Evolutionary conservation across 1,139 yeast genomes (phyloP), one percentile per base, ranked within the genome.

Genomic region (Sugiyamaella neomexicana): DNA sequence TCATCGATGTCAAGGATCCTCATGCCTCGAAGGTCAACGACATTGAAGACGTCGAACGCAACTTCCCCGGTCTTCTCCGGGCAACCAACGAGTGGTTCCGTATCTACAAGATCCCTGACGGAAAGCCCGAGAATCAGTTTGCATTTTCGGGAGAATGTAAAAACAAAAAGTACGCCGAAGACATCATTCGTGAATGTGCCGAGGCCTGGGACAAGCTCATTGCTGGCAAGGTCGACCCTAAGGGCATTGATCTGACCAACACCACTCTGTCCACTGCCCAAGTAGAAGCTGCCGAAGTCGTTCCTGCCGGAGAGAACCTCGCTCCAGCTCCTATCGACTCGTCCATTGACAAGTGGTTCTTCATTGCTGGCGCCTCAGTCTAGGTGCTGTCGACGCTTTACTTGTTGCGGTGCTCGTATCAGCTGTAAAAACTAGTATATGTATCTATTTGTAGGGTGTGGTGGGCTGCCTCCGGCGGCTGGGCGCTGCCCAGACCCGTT

Each of bases 301-400:
- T 89, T 56, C 95, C 97, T 37, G 56, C 60, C 37, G 69, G 65
- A 41, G 68, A 83, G 66, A 82, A 86, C 61, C 75, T 77, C 64
- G 80, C 90, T 60, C 91, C 95, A 69, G 97, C 96, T 62, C 95
- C 97, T 74, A 89, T 93, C 73, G 99, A 93, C 79, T 84, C 89
- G 75, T 89, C 97, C 55, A 78, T 93, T 72, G 98, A 93, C 82
- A 93, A 93, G 80, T 93, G 99, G 99, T 93, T 93, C 82, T 93
- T 84, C 83, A 93, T 93, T 73, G 89, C 98, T 62, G 97, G 97
- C 75, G 86, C 78, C 57, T 76, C 83, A 60, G 83, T 83, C 66
- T 82, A 75, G 70, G n/a, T n/a, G n/a, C n/a, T n/a, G n/a, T n/a
- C n/a, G n/a, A n/a, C n/a, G 27, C 5, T 7, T 7, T 5, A 31